These are phyloP conservation scores for Fusarium vanettenii DNA, from an alignment of 2,329 filamentous ascomycete species.

Conservation along the genomic window DNA sequence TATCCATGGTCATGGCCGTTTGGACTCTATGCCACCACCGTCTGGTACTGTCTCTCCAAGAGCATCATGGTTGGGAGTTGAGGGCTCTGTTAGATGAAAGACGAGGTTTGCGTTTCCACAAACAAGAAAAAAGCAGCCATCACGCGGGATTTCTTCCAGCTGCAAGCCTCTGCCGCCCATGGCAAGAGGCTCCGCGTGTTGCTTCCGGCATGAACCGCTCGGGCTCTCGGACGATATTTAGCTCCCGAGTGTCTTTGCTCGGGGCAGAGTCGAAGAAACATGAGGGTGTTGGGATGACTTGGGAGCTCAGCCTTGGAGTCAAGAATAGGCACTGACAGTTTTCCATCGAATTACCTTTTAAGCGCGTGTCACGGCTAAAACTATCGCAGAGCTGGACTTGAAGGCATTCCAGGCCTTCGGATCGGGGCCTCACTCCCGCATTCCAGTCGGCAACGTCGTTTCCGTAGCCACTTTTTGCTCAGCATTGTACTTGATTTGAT, in stretches of 20 bases:
- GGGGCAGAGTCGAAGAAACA: neutral
- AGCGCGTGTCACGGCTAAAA: neutral
- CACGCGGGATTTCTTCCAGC: neutral
- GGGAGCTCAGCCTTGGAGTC: neutral
- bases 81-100: neutral
- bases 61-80: neutral
- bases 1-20: neutral
- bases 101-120: neutral
- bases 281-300: neutral
- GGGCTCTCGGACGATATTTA: neutral
- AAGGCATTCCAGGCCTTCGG: constrained; percentile 1
- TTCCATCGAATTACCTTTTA: neutral
- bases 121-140: neutral
- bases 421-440: neutral
- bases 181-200: neutral
- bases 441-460: constrained; percentile 5
- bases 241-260: neutral
- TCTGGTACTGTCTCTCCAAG: neutral
- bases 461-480: neutral
- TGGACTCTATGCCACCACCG: neutral
- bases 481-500: neutral
- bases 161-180: constrained; percentile 1
- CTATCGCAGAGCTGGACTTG: neutral
- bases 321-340: neutral
- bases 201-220: neutral